phyloP scores from a whole-genome alignment of 169 alveolate species.

The Cryptosporidium viatorum region DNA sequence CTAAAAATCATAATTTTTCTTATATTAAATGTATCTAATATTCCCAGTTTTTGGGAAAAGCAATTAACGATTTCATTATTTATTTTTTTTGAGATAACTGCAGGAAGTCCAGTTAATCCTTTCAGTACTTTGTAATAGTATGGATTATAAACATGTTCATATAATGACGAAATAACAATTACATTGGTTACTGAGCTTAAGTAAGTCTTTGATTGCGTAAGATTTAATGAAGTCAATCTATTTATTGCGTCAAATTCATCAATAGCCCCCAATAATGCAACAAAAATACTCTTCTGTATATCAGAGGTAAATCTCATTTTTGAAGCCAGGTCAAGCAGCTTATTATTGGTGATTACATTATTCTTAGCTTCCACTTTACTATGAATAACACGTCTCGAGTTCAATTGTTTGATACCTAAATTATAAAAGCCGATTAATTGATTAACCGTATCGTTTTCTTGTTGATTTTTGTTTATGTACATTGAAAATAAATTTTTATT shows the following conservation, averaged over 20 bases:
- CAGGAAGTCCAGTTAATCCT: constrained; percentile 36
- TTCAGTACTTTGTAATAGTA: constrained; percentile 36
- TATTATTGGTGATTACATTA: not conserved
- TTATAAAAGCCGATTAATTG: not conserved
- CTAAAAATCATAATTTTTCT: constrained; percentile 37
- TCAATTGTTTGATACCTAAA: not conserved
- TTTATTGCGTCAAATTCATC: constrained; percentile 52
- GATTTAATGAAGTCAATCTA: constrained; percentile 39
- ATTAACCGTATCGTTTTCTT: not conserved
- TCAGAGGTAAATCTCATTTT: constrained; percentile 56
- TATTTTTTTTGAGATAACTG: constrained; percentile 41
- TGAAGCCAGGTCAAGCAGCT: constrained; percentile 37
- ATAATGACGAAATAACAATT: constrained; percentile 35
- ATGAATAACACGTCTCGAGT: not conserved
- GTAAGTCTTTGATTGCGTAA: constrained; percentile 22
- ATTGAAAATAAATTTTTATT: not conserved
- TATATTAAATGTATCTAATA: constrained; percentile 17
- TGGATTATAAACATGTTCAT: constrained; percentile 34
- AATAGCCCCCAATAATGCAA: constrained; percentile 48
- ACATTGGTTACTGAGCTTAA: constrained; percentile 21
- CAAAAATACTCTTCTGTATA: constrained; percentile 67
- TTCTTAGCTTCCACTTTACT: not conserved
- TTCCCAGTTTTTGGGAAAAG: constrained; percentile 36
- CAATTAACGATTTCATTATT: constrained; percentile 7
- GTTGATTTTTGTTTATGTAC: not conserved